These are phyloP conservation scores for Rhizophora mangle DNA, from an alignment of 345 rosid genomes.

Conservation along the genomic window DNA sequence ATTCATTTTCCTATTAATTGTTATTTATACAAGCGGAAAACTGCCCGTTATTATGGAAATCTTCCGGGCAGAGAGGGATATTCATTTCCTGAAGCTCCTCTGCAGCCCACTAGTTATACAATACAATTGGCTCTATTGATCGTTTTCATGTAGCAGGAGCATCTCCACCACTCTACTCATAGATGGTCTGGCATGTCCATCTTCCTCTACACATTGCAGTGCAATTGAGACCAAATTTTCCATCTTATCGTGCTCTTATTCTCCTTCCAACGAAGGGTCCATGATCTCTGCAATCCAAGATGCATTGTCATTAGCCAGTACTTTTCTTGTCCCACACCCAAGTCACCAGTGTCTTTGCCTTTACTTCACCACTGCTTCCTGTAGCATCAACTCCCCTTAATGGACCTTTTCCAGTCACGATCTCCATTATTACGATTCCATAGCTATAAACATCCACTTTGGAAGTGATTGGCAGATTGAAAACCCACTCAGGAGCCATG, in stretches of 20 bases:
- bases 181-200: slow-evolving; percentile 23
- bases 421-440: slow-evolving; percentile 13
- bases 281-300: neutral
- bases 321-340: neutral
- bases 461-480: slow-evolving; percentile 9
- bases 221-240: slow-evolving; percentile 24
- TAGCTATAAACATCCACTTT: slow-evolving; percentile 20
- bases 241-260: slow-evolving; percentile 15
- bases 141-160: neutral
- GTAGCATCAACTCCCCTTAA: neutral
- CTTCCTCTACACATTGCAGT: slow-evolving; percentile 29
- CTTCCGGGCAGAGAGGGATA: too few relatives aligned
- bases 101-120: too few relatives aligned
- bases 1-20: too few relatives aligned
- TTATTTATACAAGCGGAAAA: too few relatives aligned
- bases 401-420: slow-evolving; percentile 1
- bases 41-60: too few relatives aligned
- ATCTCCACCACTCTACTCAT: slow-evolving; percentile 31
- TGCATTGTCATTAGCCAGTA: neutral
- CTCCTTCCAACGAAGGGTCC: neutral
- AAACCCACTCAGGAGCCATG: slow-evolving; percentile 16
- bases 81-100: too few relatives aligned
- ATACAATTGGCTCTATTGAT: too few relatives aligned
- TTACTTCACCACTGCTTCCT: slow-evolving; percentile 25
- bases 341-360: slow-evolving; percentile 16